phyloP scores from a whole-genome alignment of 129 eudicot genomes.

The Artemisia annua region DNA sequence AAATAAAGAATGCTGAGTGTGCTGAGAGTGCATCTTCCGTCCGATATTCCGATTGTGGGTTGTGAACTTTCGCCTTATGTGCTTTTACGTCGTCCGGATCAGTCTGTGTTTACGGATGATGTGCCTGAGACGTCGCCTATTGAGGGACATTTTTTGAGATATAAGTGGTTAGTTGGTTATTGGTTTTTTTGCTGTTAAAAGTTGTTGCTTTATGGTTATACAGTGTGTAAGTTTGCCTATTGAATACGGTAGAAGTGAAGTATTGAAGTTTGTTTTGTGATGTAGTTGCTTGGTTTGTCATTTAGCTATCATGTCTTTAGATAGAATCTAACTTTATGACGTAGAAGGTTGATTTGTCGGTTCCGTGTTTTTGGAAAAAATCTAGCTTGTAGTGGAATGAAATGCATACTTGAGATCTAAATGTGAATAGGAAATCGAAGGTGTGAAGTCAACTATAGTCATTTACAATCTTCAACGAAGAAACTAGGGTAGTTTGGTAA shows the following conservation, averaged over 20 bases:
- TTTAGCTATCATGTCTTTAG: no score
- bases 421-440: neutral
- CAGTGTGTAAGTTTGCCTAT: neutral
- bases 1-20: slow-evolving; percentile 65
- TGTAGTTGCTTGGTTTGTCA: no score
- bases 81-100: slow-evolving; percentile 54
- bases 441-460: neutral
- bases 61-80: slow-evolving; percentile 77
- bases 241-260: neutral
- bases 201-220: neutral
- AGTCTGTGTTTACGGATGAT: slow-evolving; percentile 53
- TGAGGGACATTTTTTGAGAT: slow-evolving; percentile 82
- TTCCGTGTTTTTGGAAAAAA: neutral
- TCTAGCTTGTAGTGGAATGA: slow-evolving; percentile 13
- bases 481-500: no score
- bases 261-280: no score
- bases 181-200: slow-evolving; percentile 3
- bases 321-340: no score
- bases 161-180: slow-evolving; percentile 60
- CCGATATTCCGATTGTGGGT: slow-evolving; percentile 85
- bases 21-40: slow-evolving; percentile 77
- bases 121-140: slow-evolving; percentile 60
- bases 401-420: slow-evolving; percentile 7
- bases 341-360: neutral
- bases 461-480: neutral